Percentiles rank a stretch among this genome's conserved stretches.
phyloP scores from a whole-genome alignment of 78 protist species.

The Pigoraptor vietnamica region DNA sequence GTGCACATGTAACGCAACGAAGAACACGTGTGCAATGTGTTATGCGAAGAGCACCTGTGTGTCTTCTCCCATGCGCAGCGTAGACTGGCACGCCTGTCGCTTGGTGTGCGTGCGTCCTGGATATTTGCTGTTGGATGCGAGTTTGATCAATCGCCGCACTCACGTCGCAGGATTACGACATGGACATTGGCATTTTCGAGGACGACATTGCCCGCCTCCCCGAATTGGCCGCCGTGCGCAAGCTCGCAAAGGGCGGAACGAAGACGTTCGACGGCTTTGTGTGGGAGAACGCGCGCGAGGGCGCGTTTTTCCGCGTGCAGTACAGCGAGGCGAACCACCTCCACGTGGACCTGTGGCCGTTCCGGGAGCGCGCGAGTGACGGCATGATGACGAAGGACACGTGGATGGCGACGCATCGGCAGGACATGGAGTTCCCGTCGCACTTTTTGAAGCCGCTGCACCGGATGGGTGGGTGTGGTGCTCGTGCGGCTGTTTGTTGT shows the following conservation, averaged over 20 bases:
- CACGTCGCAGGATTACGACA: background rate
- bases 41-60: background rate
- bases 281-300: conserved; percentile 9
- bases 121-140: too few species aligned
- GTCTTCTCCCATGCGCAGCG: too few species aligned
- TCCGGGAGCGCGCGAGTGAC: background rate
- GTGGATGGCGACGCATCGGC: background rate
- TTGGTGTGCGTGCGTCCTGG: too few species aligned
- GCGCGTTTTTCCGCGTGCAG: conserved; percentile 6
- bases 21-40: background rate
- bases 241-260: background rate
- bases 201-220: background rate
- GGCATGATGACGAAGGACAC: background rate
- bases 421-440: background rate
- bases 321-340: background rate
- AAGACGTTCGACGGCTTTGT: background rate
- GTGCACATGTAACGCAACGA: background rate
- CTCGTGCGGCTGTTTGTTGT: background rate
- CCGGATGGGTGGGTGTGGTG: background rate
- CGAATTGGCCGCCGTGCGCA: background rate
- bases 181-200: background rate
- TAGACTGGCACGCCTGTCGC: too few species aligned
- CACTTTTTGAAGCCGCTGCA: background rate
- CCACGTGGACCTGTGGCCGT: background rate
- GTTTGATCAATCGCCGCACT: background rate